Evolutionary conservation across 331 rosid species (phyloP), one percentile per base, ranked within the genome.

Genomic region (Phaseolus coccineus): DNA sequence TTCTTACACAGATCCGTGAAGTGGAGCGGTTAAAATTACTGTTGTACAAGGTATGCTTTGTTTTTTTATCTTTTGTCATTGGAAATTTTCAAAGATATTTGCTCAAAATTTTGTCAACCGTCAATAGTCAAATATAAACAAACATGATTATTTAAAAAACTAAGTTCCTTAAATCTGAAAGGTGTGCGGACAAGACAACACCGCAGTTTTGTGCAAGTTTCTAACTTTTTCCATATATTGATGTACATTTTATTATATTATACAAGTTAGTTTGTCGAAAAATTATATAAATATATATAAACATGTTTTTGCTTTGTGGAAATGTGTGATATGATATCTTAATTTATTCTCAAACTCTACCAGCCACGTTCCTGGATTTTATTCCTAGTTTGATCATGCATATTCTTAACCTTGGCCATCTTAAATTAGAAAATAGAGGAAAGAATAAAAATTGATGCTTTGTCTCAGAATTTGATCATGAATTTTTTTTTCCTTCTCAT

Each of bases 31-130:
- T 86, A 15, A 80, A 86, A 53, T 80, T 86, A 39, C 47, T 76
- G 69, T 76, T 80, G 37, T 83, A 80, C 73, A 83, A 77, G 87
- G 89, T 86, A 86, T 71, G 82, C 35, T 84, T 86, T 4, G 7
- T n/a, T 74, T 85, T 19, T 85, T 73, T 70, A 73, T 14, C 47
- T 5, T 16, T 33, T 56, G 14, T 51, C 28, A 55, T 27, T 68
- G 13, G 30, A 33, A 53, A 16, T 64, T 64, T 64, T 48, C 48
- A 15, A 19, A 64, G 28, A 64, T 46, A 35, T 19, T 19, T 19
- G 22, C 22, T 19, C 22, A 19, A 19, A 46, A 46, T 42, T 8
- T 42, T 42, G 2, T 40, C 46, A 40, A 2, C 2, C 48, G 51
- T 46, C 51, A 11, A 12, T 12, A 46, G 51, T 46, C 51, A 46